Percentiles rank a stretch among this genome's conserved stretches.
phyloP scores from a whole-genome alignment of 176 grass and related monocot species.

The Puccinellia tenuiflora region DNA sequence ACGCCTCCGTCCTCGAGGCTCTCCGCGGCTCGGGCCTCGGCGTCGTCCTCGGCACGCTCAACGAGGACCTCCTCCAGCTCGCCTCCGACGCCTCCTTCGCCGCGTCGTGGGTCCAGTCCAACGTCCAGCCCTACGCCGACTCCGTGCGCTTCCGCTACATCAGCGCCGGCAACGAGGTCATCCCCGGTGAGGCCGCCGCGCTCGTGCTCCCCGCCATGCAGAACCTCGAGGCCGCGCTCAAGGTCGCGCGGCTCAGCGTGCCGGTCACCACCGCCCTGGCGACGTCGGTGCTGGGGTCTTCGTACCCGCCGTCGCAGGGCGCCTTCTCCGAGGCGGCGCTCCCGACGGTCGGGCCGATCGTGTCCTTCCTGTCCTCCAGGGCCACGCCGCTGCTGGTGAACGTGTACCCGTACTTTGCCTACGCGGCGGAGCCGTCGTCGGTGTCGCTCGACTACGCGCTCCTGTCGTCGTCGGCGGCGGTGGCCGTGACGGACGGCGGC shows the following conservation, averaged over 20 bases:
- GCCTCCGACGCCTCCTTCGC: constrained; percentile 49
- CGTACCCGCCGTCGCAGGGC: constrained; percentile 65
- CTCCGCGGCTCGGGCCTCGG: constrained; percentile 56
- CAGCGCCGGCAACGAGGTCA: constrained; percentile 76
- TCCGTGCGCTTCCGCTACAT: constrained; percentile 70
- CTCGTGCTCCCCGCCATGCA: constrained; percentile 68
- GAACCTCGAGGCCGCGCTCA: constrained; percentile 60
- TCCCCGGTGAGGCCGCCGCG: constrained; percentile 40
- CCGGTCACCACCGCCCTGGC: constrained; percentile 65
- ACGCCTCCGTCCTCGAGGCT: constrained; percentile 47
- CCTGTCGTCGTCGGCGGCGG: constrained; percentile 20
- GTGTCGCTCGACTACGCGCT: constrained; percentile 77
- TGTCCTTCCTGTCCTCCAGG: constrained; percentile 43
- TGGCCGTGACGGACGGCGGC: constrained; percentile 33
- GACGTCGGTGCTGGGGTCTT: constrained; percentile 43
- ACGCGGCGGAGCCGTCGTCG: constrained; percentile 36
- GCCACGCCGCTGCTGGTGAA: constrained; percentile 57
- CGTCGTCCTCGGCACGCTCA: constrained; percentile 78
- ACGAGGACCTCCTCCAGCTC: constrained; percentile 63
- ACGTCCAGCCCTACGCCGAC: constrained; percentile 71
- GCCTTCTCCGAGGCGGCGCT: constrained; percentile 45
- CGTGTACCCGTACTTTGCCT: constrained; percentile 78
- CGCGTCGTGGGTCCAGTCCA: constrained; percentile 54
- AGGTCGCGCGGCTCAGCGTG: constrained; percentile 35
- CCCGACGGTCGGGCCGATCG: constrained; percentile 34